phyloP scores from a whole-genome alignment of 441 rosid genomes.

The Flueggea neowawraea region DNA sequence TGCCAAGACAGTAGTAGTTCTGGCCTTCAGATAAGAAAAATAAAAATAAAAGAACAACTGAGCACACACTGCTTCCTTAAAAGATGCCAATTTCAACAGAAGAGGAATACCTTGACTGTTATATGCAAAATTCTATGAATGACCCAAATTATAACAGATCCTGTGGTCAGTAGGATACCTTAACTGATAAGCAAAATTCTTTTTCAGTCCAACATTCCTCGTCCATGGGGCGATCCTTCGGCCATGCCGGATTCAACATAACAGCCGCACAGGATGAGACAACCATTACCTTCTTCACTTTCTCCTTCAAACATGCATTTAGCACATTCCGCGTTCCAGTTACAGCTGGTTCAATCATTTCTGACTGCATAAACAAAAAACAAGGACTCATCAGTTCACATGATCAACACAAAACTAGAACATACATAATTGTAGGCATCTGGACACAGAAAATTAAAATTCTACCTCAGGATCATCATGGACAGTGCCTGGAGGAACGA shows the following conservation, averaged over 20 bases:
- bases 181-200: conserved; percentile 60
- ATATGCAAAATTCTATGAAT: too few relatives aligned
- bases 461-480: too few relatives aligned
- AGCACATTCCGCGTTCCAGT: conserved; percentile 65
- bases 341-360: conserved; percentile 80
- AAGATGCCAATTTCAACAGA: background rate
- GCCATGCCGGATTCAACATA: conserved; percentile 59
- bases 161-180: conserved; percentile 23
- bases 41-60: background rate
- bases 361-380: conserved; percentile 30
- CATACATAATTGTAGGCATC: too few relatives aligned
- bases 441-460: too few relatives aligned
- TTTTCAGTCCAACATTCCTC: conserved; percentile 78
- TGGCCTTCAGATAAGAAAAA: conserved; percentile 9
- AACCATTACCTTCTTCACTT: conserved; percentile 62
- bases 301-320: conserved; percentile 57
- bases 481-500: too few relatives aligned
- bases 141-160: background rate
- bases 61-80: background rate
- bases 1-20: conserved; percentile 69
- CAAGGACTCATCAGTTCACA: background rate
- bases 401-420: too few relatives aligned
- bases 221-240: conserved; percentile 52
- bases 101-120: too few relatives aligned
- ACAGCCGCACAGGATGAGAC: conserved; percentile 71